These are phyloP conservation scores for Curvularia eragrostidis DNA, from an alignment of 2,329 filamentous ascomycete species.

Conservation along the genomic window DNA sequence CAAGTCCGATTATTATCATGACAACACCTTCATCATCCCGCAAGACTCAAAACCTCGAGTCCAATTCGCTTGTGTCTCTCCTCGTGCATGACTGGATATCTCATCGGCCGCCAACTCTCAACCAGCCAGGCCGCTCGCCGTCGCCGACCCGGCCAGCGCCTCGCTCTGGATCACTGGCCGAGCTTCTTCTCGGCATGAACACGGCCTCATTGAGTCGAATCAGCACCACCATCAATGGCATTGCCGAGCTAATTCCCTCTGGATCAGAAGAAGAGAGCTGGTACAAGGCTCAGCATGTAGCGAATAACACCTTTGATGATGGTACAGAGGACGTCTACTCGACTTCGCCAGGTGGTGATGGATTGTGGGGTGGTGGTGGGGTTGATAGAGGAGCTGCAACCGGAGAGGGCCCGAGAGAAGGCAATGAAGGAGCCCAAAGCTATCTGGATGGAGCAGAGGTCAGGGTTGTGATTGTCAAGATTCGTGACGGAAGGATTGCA, in stretches of 20 bases:
- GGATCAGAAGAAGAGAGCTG: constrained; percentile 84
- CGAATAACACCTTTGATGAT: constrained; percentile 84
- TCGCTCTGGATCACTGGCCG: constrained; percentile 75
- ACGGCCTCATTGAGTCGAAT: constrained; percentile 86
- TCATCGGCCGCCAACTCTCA: constrained; percentile 81
- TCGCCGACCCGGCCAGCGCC: constrained; percentile 63
- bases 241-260: constrained; percentile 72
- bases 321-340: constrained; percentile 36
- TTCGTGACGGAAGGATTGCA: constrained; percentile 84
- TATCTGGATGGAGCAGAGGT: constrained; percentile 85
- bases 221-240: constrained; percentile 91
- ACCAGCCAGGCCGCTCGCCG: constrained; percentile 58
- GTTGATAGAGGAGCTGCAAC: constrained; percentile 47
- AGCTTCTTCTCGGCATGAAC: constrained; percentile 88
- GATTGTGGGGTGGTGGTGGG: constrained; percentile 57
- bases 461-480: constrained; percentile 82
- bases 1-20: constrained; percentile 77
- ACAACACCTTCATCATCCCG: constrained; percentile 82
- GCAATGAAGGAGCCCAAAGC: constrained; percentile 62
- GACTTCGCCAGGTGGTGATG: constrained; percentile 44
- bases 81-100: constrained; percentile 99
- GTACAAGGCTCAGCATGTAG: constrained; percentile 82
- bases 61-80: constrained; percentile 86
- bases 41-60: constrained; percentile 80
- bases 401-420: constrained; percentile 48